Evolutionary conservation across 345 rosid genomes (phyloP), one percentile per base, ranked within the genome.

Genomic region (Pseudoturritis turrita): DNA sequence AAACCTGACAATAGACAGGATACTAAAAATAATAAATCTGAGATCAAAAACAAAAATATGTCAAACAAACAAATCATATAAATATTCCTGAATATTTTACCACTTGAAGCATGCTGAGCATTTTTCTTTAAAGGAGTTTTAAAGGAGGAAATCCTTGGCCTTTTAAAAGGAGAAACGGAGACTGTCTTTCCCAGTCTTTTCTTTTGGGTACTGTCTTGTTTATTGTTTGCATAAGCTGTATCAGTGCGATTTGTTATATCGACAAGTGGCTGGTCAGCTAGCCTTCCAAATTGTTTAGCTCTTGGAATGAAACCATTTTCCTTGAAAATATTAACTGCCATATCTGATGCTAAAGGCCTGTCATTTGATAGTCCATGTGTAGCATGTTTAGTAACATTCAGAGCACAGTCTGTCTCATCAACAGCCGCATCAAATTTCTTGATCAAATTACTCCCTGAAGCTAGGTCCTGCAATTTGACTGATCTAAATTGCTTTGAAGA

Each of bases 401-500:
- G 72, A 52, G 74, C 73, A 73, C 45, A 18, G 59, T 31, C 46
- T 33, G 58, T 60, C 10, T 82, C 83, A 46, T 65, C 83, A 66
- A 76, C 96, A 54, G 81, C 91, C 40, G 83, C 90, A 75, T 95
- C 89, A 77, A 91, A 91, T 79, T 86, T 84, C 78, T 79, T 72
- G 55, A 87, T 84, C 83, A 95, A 82, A 80, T 87, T 86, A 70
- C 79, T 77, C 64, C 90, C 89, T 14, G 64, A 62, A 43, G 65
- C 31, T 65, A 70, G 36, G 60, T 68, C 76, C 56, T 71, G 78
- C 57, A 84, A 39, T 50, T 56, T 80, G 22, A 72, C 69, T 61
- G 81, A 72, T 53, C 57, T 68, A 4, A 60, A 62, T 45, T 71
- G 84, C 67, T 78, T 81, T 41, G 82, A 81, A 66, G 86, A 80